Percentiles rank a stretch among this genome's conserved stretches.
These are phyloP conservation scores for Angomonas ambiguus DNA, from an alignment of 208 protist genomes.

Conservation along the genomic window DNA sequence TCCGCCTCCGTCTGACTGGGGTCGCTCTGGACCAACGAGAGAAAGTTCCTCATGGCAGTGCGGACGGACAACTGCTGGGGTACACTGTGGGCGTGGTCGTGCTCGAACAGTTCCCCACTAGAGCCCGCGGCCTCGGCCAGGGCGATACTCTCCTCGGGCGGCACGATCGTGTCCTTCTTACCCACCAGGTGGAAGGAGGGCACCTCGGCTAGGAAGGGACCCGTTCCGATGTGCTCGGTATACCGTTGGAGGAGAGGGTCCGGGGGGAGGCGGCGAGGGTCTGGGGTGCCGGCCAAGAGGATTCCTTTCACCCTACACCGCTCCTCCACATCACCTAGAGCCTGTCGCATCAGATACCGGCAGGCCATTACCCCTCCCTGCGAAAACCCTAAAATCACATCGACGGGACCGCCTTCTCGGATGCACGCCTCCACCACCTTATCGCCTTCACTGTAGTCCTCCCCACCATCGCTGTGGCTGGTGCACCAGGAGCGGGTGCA, in stretches of 20 bases:
- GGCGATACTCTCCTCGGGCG: conserved; percentile 40
- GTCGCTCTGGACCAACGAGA: conserved; percentile 13
- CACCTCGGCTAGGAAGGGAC: conserved; percentile 34
- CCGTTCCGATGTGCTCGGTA: not conserved
- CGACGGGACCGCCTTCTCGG: conserved; percentile 18
- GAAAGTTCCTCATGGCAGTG: conserved; percentile 31
- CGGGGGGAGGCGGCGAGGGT: conserved; percentile 29
- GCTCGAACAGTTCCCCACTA: conserved; percentile 38
- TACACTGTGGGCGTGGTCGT: conserved; percentile 85
- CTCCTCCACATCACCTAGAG: not conserved
- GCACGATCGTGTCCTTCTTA: conserved; percentile 64
- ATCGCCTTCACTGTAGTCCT: conserved; percentile 45
- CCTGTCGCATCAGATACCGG: conserved; percentile 55
- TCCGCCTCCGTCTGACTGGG: conserved; percentile 14
- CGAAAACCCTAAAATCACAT: conserved; percentile 81
- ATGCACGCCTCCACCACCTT: conserved; percentile 32
- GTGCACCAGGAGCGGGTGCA: conserved; percentile 61
- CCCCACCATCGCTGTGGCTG: conserved; percentile 4
- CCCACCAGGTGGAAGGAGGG: conserved; percentile 80
- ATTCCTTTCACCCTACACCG: conserved; percentile 18
- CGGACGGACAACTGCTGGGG: conserved; percentile 50
- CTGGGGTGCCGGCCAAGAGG: conserved; percentile 63
- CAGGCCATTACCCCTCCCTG: conserved; percentile 69
- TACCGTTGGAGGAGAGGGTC: conserved; percentile 3
- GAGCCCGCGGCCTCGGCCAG: conserved; percentile 57